Evolutionary conservation across 1,284 basidiomycete species (phyloP).

Genomic region (Naganishia sp.): DNA sequence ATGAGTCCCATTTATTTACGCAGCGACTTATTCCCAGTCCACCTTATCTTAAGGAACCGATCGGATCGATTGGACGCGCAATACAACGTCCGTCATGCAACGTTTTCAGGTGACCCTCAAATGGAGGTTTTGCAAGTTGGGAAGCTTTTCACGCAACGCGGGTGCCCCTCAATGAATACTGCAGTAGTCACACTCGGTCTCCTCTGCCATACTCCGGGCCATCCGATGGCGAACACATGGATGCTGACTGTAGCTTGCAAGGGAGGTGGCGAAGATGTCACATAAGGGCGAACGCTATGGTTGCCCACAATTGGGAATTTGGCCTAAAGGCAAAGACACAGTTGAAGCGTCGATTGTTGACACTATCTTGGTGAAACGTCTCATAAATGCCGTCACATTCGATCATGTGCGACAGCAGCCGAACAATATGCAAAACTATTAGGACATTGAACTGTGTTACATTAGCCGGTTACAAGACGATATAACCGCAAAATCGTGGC

Average conservation of each 20-base stretch:
- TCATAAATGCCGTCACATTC: too few relatives aligned
- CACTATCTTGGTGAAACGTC: too few relatives aligned
- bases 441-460: too few relatives aligned
- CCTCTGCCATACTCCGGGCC: not conserved
- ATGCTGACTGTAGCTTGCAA: not conserved
- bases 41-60: not conserved
- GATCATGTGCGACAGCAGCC: too few relatives aligned
- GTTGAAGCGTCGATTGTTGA: too few relatives aligned
- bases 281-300: not conserved
- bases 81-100: not conserved
- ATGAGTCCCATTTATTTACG: too few relatives aligned
- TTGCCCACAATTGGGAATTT: not conserved
- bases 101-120: not conserved
- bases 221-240: not conserved
- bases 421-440: too few relatives aligned
- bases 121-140: not conserved
- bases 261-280: not conserved
- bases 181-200: not conserved
- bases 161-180: not conserved
- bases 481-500: not conserved
- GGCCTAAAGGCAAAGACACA: not conserved
- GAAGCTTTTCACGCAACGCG: not conserved
- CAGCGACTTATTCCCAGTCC: not conserved
- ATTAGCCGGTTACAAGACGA: too few relatives aligned
- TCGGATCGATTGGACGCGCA: not conserved